Evolutionary conservation across 352 stramenopile species (phyloP).

Genomic region (Globisporangium camurandrum): DNA sequence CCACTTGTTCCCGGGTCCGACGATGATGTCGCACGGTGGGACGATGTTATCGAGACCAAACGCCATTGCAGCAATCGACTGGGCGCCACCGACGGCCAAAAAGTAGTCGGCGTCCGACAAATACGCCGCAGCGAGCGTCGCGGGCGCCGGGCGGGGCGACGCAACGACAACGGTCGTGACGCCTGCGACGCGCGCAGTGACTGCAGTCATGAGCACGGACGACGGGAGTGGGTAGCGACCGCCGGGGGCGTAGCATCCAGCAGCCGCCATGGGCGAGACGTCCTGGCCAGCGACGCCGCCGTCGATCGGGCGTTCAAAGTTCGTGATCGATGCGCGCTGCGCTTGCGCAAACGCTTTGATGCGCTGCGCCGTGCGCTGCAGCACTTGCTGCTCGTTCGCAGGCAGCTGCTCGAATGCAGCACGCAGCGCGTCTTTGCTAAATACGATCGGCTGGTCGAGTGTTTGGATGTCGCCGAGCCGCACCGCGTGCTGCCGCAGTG

Average conservation of each 20-base stretch:
- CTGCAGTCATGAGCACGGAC: slow-evolving; percentile 97
- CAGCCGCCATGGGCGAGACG: slow-evolving; percentile 58
- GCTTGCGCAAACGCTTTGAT: slow-evolving; percentile 91
- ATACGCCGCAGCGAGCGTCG: slow-evolving; percentile 93
- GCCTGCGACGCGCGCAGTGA: slow-evolving; percentile 92
- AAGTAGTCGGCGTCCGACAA: slow-evolving; percentile 90
- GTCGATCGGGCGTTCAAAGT: slow-evolving; percentile 93
- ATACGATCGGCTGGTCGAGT: slow-evolving; percentile 27
- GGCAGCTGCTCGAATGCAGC: slow-evolving; percentile 49
- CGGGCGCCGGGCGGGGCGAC: slow-evolving; percentile 87
- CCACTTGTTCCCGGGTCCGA: slow-evolving; percentile 98
- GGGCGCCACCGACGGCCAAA: slow-evolving; percentile 64
- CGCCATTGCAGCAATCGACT: slow-evolving; percentile 94
- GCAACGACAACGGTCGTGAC: slow-evolving; percentile 93
- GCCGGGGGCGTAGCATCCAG: slow-evolving; percentile 96
- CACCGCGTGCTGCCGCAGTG: slow-evolving; percentile 10
- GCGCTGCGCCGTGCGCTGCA: slow-evolving; percentile 85
- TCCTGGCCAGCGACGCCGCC: slow-evolving; percentile 94
- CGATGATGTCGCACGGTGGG: slow-evolving; percentile 95
- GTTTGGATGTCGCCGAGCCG: slow-evolving; percentile 2
- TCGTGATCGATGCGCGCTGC: slow-evolving; percentile 88
- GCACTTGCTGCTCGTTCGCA: slow-evolving; percentile 11
- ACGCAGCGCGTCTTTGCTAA: slow-evolving; percentile 60
- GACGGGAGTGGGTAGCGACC: slow-evolving; percentile 96
- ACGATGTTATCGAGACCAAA: slow-evolving; percentile 91